These are phyloP conservation scores for Dactylorhiza incarnata DNA, from an alignment of 106 monocot genomes.

Conservation along the genomic window DNA sequence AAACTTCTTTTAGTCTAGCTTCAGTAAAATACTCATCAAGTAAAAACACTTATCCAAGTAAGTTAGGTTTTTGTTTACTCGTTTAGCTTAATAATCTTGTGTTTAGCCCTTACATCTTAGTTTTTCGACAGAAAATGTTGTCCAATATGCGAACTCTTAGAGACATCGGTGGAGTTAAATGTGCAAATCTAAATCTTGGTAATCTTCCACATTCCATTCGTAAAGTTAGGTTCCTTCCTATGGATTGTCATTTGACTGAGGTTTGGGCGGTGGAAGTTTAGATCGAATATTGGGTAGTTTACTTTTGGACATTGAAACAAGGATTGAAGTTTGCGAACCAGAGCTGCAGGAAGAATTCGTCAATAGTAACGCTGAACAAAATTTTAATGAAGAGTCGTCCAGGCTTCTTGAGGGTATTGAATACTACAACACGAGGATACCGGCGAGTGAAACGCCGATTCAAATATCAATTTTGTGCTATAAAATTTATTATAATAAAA, in stretches of 20 bases:
- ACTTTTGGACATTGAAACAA: constrained; percentile 75
- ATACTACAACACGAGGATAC: constrained; percentile 40
- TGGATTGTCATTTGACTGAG: constrained; percentile 77
- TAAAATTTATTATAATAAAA: no score
- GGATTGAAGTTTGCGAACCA: constrained; percentile 78
- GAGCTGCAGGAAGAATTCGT: constrained; percentile 68
- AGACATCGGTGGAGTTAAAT: constrained; percentile 68
- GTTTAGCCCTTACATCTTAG: neutral
- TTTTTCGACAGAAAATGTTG: constrained; percentile 48
- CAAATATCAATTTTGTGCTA: no score
- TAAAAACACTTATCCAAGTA: constrained; percentile 92
- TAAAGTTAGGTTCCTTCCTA: constrained; percentile 73
- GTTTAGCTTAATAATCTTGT: neutral
- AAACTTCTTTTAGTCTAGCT: no score
- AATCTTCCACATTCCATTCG: constrained; percentile 74
- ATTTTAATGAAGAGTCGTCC: constrained; percentile 38
- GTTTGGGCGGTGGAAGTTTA: constrained; percentile 80
- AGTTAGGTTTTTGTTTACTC: neutral
- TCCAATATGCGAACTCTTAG: constrained; percentile 76
- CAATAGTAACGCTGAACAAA: constrained; percentile 35
- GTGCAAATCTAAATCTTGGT: constrained; percentile 64
- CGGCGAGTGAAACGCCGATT: no score
- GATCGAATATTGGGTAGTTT: constrained; percentile 82
- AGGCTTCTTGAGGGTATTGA: constrained; percentile 78
- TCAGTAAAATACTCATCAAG: no score